Percentiles rank a stretch among this genome's conserved stretches.
Evolutionary conservation across 495 filamentous ascomycete species (phyloP).

Genomic region (Chaetomium fimeti): DNA sequence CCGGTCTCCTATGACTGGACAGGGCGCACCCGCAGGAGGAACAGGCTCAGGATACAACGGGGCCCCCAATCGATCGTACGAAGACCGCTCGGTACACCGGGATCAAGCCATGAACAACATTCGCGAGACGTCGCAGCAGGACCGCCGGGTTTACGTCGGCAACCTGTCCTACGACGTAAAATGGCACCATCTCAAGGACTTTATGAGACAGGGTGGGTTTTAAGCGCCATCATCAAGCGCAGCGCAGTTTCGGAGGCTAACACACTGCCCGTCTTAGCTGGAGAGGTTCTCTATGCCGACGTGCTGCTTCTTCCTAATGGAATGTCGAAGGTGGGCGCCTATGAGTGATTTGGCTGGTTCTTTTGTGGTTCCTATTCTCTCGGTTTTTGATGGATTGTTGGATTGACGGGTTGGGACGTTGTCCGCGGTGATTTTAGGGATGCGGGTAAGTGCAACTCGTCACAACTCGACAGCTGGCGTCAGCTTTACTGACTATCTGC

Average conservation of each 20-base stretch:
- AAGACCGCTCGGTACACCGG: constrained; percentile 81
- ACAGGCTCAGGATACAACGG: constrained; percentile 57
- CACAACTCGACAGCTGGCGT: neutral
- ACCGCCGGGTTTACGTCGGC: constrained; percentile 98
- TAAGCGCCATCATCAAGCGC: neutral
- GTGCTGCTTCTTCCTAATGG: constrained; percentile 99
- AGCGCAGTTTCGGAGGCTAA: constrained; percentile 2
- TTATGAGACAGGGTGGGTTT: constrained; percentile 95
- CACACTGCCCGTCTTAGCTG: constrained; percentile 57
- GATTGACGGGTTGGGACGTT: constrained; percentile 99
- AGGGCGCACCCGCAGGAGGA: constrained; percentile 65
- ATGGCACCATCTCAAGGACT: constrained; percentile 99
- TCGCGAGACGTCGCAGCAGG: constrained; percentile 92
- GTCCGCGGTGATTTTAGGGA: constrained; percentile 92
- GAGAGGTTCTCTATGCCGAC: constrained; percentile 99
- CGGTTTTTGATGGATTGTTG: constrained; percentile 86
- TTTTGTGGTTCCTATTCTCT: constrained; percentile 64
- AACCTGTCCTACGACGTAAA: constrained; percentile 99
- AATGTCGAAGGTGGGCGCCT: constrained; percentile 99
- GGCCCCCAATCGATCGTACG: constrained; percentile 68
- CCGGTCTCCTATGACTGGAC: constrained; percentile 82
- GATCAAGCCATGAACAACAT: constrained; percentile 95
- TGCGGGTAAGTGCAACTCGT: constrained; percentile 76
- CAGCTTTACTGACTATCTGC: constrained; percentile 21
- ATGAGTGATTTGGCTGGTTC: constrained; percentile 84